phyloP scores from a whole-genome alignment of 495 filamentous ascomycete genomes.

The Tirmania nivea region DNA sequence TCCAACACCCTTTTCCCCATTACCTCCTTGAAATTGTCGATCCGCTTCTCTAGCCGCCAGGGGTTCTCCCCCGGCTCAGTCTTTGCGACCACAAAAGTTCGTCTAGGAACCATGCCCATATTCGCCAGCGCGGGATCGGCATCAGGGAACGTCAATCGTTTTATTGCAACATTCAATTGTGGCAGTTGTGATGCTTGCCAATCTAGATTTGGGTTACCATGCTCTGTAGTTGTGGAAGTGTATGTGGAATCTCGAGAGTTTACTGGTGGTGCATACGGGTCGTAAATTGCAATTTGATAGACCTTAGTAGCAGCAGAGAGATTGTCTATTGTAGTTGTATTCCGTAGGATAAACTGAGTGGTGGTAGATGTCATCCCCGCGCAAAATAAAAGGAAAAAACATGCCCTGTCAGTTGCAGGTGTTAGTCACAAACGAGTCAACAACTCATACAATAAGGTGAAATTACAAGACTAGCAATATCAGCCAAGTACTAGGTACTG shows the following conservation, averaged over 20 bases:
- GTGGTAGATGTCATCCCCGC: constrained; percentile 50
- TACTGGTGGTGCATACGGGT: constrained; percentile 30
- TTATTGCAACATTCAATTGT: neutral
- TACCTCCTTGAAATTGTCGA: constrained; percentile 48
- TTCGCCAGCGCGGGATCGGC: neutral
- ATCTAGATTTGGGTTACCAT: neutral
- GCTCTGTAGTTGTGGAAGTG: neutral
- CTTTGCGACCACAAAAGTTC: constrained; percentile 54
- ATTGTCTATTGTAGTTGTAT: constrained; percentile 67
- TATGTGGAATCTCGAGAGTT: neutral
- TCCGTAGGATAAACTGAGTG: constrained; percentile 41
- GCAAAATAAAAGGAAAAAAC: constrained; percentile 55
- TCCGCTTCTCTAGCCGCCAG: constrained; percentile 41
- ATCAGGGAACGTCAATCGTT: neutral
- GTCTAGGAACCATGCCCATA: constrained; percentile 24
- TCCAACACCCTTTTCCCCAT: constrained; percentile 49
- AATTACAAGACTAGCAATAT: constrained; percentile 6
- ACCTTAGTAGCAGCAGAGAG: constrained; percentile 37
- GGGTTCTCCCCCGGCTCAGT: constrained; percentile 58
- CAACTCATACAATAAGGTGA: neutral
- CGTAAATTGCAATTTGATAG: constrained; percentile 55
- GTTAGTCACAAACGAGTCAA: constrained; percentile 2
- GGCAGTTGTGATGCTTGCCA: neutral
- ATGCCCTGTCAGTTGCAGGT: constrained; percentile 8
- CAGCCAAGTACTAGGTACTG: too few relatives aligned